Evolutionary conservation across 192 early-diverging fungal genomes (phyloP).

Genomic region (Coemansia sp.): DNA sequence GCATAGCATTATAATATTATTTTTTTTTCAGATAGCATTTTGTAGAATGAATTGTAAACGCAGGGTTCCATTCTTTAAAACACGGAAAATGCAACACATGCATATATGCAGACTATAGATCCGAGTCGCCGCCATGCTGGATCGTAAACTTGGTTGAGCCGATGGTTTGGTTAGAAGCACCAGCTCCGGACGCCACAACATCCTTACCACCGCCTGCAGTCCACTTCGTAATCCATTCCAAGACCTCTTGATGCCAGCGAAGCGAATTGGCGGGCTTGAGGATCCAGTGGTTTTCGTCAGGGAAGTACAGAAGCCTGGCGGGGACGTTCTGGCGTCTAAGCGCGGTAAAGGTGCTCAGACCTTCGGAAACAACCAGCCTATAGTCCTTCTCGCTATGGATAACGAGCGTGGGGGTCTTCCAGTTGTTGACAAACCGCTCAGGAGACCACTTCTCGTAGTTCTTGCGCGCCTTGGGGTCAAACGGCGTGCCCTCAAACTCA

Average conservation of each 20-base stretch:
- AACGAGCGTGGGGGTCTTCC: constrained; percentile 80
- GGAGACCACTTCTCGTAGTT: constrained; percentile 73
- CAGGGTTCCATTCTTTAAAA: too few relatives aligned
- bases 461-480: constrained; percentile 54
- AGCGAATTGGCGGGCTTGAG: constrained; percentile 76
- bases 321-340: constrained; percentile 71
- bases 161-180: neutral
- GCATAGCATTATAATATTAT: too few relatives aligned
- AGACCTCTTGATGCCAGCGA: constrained; percentile 71
- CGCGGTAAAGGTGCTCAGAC: constrained; percentile 74
- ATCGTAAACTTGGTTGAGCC: neutral
- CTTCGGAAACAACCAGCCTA: constrained; percentile 68
- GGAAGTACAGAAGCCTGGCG: constrained; percentile 72
- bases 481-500: constrained; percentile 69
- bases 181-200: neutral
- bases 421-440: constrained; percentile 66
- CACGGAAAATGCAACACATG: too few relatives aligned
- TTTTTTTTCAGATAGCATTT: too few relatives aligned
- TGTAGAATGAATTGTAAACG: too few relatives aligned
- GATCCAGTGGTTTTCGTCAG: constrained; percentile 77
- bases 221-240: constrained; percentile 61
- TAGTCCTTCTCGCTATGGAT: constrained; percentile 74
- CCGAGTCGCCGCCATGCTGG: neutral
- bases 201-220: neutral
- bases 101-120: too few relatives aligned